Evolutionary conservation across 345 rosid genomes (phyloP), one percentile per base, ranked within the genome.

Genomic region (Cardamine resedifolia): DNA sequence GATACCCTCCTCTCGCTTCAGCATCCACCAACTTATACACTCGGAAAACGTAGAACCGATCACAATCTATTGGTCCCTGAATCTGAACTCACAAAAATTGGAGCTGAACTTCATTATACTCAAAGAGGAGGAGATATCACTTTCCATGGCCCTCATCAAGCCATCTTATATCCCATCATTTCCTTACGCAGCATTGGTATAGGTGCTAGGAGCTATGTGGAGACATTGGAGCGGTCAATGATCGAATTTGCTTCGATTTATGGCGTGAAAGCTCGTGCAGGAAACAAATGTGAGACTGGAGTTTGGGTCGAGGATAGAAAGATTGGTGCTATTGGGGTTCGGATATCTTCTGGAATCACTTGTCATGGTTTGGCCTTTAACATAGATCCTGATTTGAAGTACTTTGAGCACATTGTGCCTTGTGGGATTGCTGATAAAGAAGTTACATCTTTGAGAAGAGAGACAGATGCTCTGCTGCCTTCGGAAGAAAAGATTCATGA

Each of bases 51-150:
- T 18, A 56, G 84, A 64, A 90, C 92, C 7, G 92, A 85, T 78
- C 92, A 89, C 80, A 89, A 94, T 79, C 70, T 94, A 63, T 79
- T 94, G 55, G 70, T 94, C 26, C 76, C 91, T 27, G 70, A 71
- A 73, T 64, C 88, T 68, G 96, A 91, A 69, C 88, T 95, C 51
- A 74, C 71, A 36, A 80, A 74, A 47, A 58, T 89, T 30, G 97
- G 96, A 79, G 96, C 96, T 60, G 85, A 88, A 63, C 97, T 91
- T 76, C 88, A 91, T 64, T 87, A 91, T 68, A 94, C 99, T 4
- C 90, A 85, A 74, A 85, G 96, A 84, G 96, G 99, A 71, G 99
- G 96, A 49, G 93, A 91, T 41, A 85, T 94, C 61, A 89, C 99
- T 21, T 91, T 82, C 80, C 97, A 90, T 58, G 97, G 97, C 61